Conservation (phyloP, 2,329 filamentous ascomycete genomes). For the Clonostachys chloroleuca region DNA sequence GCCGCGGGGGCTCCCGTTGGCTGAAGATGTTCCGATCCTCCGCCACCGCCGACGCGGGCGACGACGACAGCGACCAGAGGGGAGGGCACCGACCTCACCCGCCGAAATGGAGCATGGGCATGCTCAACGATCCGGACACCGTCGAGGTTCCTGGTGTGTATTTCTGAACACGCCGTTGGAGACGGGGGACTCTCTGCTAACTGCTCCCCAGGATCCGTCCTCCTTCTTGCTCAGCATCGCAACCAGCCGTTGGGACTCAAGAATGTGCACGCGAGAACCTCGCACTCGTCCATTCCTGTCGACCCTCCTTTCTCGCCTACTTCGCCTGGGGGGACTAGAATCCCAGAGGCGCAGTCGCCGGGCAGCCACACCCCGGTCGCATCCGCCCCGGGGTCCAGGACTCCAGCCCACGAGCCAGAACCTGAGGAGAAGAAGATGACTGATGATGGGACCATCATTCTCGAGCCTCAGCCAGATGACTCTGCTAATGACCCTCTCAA, state of each 20-base stretch:
- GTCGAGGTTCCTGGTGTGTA: conserved; percentile 79
- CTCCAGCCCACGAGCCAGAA: conserved; percentile 3
- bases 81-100: conserved; percentile 7
- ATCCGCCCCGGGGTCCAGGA: not conserved
- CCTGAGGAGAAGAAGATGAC: conserved; percentile 66
- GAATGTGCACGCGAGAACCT: conserved; percentile 52
- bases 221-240: conserved; percentile 48
- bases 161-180: not conserved
- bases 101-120: conserved; percentile 64
- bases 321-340: conserved; percentile 13
- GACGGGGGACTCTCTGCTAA: not conserved
- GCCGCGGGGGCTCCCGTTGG: no score
- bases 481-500: conserved; percentile 89
- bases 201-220: conserved; percentile 45
- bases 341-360: conserved; percentile 3
- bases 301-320: conserved; percentile 23
- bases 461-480: conserved; percentile 90
- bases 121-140: conserved; percentile 74
- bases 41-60: not conserved
- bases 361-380: not conserved
- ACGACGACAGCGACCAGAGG: not conserved
- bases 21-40: not conserved
- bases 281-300: conserved; percentile 51
- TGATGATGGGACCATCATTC: conserved; percentile 74
- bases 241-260: conserved; percentile 57